Conservation (phyloP, 2,329 filamentous ascomycete genomes). For the Sporothrix pseudoabietina region DNA sequence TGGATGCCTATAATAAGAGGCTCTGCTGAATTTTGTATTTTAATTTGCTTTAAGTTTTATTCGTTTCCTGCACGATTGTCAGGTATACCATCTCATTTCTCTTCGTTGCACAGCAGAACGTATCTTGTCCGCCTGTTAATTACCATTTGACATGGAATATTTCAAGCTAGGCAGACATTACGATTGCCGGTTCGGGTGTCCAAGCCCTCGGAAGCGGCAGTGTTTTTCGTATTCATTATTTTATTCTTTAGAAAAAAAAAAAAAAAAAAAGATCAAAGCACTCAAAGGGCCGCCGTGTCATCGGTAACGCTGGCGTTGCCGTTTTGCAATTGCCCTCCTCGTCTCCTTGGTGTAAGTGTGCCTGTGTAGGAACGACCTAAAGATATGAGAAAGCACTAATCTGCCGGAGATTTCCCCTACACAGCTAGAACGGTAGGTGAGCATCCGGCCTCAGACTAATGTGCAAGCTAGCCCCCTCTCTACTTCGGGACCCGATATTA, state of each 20-base stretch:
- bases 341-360: background rate
- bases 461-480: background rate
- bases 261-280: too few species aligned
- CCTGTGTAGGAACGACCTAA: background rate
- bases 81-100: background rate
- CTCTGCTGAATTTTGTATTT: constrained; percentile 5
- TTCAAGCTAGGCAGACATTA: constrained; percentile 15
- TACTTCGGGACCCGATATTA: background rate
- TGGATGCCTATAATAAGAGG: constrained; percentile 19
- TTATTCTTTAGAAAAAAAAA: background rate
- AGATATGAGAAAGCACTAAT: background rate
- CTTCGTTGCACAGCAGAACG: background rate
- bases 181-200: background rate
- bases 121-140: background rate
- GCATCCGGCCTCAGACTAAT: background rate
- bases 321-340: background rate
- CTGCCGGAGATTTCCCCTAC: background rate
- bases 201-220: background rate
- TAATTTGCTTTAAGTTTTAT: background rate
- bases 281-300: background rate
- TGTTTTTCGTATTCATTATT: background rate
- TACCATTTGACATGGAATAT: background rate
- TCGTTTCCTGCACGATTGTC: background rate
- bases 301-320: background rate
- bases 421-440: background rate